A percentile compares a stretch with the other conserved stretches of the same genome.
phyloP scores from a whole-genome alignment of 805 yeast species.

The Spathaspora girioi region DNA sequence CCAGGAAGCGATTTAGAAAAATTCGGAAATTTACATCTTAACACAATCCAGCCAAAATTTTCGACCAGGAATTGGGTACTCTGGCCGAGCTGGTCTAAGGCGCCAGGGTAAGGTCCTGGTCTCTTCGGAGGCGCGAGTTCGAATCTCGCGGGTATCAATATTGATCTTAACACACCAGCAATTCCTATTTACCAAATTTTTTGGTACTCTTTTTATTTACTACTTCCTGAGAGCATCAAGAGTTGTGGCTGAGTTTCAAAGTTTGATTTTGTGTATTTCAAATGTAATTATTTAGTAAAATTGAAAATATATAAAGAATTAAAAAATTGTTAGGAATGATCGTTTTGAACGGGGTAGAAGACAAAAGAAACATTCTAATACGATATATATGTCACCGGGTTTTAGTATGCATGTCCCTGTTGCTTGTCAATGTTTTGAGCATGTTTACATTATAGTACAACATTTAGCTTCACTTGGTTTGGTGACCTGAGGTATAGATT shows the following conservation, averaged over 20 bases:
- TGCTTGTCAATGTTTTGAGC: neutral
- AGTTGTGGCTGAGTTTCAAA: neutral
- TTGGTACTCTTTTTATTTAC: neutral
- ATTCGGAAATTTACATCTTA: neutral
- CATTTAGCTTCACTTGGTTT: slow-evolving; percentile 19
- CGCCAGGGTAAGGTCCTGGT: slow-evolving; percentile 47
- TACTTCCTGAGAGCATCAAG: too few species aligned
- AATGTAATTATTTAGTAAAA: neutral
- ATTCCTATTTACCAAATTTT: slow-evolving; percentile 18
- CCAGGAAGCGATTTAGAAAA: neutral
- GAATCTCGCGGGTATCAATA: slow-evolving; percentile 42
- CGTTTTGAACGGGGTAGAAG: too few species aligned
- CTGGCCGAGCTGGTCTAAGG: slow-evolving; percentile 45
- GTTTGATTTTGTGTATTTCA: neutral
- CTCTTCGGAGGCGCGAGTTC: slow-evolving; percentile 46
- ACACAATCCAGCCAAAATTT: neutral
- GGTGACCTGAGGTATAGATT: neutral
- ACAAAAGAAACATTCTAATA: too few species aligned
- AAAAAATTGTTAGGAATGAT: neutral
- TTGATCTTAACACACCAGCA: slow-evolving; percentile 25
- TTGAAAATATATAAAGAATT: neutral
- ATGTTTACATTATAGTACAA: slow-evolving; percentile 26
- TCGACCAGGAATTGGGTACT: slow-evolving; percentile 30
- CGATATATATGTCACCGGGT: too few species aligned
- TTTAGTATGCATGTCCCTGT: too few species aligned